phyloP scores from a whole-genome alignment of 2,329 filamentous ascomycete genomes.

The Dactylellina leptospora region DNA sequence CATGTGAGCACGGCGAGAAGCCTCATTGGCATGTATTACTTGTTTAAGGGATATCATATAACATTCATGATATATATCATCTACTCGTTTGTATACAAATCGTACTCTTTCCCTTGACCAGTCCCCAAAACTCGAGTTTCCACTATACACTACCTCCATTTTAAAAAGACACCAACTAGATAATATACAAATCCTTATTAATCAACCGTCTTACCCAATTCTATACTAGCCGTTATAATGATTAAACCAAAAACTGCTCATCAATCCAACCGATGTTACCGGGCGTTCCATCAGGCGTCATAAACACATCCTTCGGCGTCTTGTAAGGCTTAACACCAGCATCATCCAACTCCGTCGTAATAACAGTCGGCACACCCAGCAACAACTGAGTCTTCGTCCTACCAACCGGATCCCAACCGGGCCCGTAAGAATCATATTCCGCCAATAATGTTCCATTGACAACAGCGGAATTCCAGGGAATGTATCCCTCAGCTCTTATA shows the following conservation, averaged over 20 bases:
- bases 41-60: not conserved
- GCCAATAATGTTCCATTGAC: conserved; percentile 67
- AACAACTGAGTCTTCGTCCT: conserved; percentile 57
- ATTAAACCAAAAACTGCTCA: conserved; percentile 47
- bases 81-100: not conserved
- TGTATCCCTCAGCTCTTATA: conserved; percentile 67
- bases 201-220: not conserved
- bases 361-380: conserved; percentile 39
- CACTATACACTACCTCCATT: no score
- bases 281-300: conserved; percentile 62
- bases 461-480: conserved; percentile 64
- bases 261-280: conserved; percentile 66
- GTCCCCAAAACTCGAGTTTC: no score
- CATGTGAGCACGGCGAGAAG: not conserved
- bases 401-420: conserved; percentile 66
- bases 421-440: conserved; percentile 66
- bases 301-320: conserved; percentile 63
- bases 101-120: not conserved
- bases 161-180: no score
- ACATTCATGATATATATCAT: not conserved
- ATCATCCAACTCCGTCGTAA: conserved; percentile 64
- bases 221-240: not conserved
- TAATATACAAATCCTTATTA: no score
- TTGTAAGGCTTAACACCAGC: conserved; percentile 60
- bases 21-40: not conserved